A percentile compares a stretch with the other conserved stretches of the same genome.
Evolutionary conservation across 2,329 filamentous ascomycete genomes (phyloP).

Genomic region (Periconia sp.): DNA sequence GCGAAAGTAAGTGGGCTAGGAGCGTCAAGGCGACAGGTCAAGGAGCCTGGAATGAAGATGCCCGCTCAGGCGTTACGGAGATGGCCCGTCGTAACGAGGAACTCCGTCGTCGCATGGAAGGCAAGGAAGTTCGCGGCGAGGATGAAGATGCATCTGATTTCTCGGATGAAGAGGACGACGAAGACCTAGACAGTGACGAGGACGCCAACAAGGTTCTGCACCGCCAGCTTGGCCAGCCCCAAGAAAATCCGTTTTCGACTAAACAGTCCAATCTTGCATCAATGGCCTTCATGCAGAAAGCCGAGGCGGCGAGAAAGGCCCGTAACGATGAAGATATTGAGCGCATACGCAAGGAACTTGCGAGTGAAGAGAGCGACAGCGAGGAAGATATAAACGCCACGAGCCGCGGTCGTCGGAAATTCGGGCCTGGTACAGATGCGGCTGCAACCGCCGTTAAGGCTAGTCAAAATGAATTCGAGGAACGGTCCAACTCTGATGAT

Average conservation of each 20-base stretch:
- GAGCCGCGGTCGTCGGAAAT: conserved; percentile 73
- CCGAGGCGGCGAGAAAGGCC: conserved; percentile 77
- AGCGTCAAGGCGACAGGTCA: conserved; percentile 78
- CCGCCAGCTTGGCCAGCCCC: conserved; percentile 43
- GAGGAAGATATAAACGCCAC: conserved; percentile 59
- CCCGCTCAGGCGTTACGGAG: conserved; percentile 76
- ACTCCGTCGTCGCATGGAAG: conserved; percentile 78
- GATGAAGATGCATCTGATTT: conserved; percentile 55
- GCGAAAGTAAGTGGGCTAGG: conserved; percentile 93
- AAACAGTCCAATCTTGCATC: conserved; percentile 71
- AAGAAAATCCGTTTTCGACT: conserved; percentile 60
- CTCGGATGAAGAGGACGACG: conserved; percentile 56
- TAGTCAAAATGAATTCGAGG: conserved; percentile 65
- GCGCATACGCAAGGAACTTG: conserved; percentile 70
- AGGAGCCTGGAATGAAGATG: conserved; percentile 87
- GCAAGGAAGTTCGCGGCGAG: conserved; percentile 62
- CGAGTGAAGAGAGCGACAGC: conserved; percentile 62
- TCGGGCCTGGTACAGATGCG: conserved; percentile 59
- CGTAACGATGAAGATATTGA: conserved; percentile 76
- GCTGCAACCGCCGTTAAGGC: conserved; percentile 36
- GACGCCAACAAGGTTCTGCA: conserved; percentile 51
- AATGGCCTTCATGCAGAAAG: conserved; percentile 95
- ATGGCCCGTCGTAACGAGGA: conserved; percentile 85
- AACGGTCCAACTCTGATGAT: conserved; percentile 58
- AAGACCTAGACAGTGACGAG: conserved; percentile 68